These are phyloP conservation scores for Lathyrus oleraceus DNA, from an alignment of 306 rosid species.

Conservation along the genomic window DNA sequence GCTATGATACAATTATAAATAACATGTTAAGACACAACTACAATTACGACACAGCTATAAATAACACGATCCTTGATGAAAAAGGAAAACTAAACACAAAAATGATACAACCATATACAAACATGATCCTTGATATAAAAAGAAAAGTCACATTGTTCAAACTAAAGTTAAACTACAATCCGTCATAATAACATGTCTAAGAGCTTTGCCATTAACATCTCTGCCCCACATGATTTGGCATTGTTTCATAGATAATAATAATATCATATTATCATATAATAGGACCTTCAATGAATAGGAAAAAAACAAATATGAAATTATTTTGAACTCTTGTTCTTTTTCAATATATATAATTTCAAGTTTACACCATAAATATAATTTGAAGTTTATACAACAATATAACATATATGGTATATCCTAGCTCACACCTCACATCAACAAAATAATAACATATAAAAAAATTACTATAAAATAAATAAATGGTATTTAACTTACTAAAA, in stretches of 20 bases:
- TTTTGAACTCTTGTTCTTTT: neutral
- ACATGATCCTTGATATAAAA: neutral
- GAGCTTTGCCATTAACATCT: no score
- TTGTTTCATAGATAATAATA: no score
- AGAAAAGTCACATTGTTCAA: no score
- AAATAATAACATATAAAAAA: conserved; percentile 24
- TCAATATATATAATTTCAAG: neutral
- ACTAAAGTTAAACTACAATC: no score
- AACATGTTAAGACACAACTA: no score
- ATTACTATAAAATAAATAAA: neutral
- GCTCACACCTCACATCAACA: conserved; percentile 20
- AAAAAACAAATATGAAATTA: neutral
- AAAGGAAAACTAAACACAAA: no score
- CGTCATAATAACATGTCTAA: no score
- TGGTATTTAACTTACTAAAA: conserved; percentile 7
- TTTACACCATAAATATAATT: conserved; percentile 9
- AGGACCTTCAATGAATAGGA: neutral
- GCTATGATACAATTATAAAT: no score
- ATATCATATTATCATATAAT: neutral
- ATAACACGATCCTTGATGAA: no score
- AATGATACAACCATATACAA: neutral
- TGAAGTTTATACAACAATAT: conserved; percentile 31
- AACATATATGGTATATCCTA: conserved; percentile 31
- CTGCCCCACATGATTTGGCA: no score
- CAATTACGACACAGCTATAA: no score